Base-by-base conservation (phyloP, 805 yeast genomes). In the Hanseniaspora hatyaiensis region DNA sequence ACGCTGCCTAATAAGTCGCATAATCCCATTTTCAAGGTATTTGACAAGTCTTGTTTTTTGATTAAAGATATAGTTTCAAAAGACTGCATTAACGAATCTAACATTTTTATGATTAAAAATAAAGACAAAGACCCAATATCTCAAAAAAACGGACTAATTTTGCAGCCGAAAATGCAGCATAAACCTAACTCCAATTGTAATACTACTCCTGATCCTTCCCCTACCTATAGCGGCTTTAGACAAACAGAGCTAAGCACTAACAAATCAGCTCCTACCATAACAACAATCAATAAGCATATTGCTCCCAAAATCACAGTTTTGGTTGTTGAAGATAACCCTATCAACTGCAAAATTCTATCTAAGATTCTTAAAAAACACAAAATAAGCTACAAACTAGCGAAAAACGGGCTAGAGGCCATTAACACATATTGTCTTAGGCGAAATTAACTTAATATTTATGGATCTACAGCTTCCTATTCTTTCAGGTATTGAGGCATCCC, bases 381-480 rank as follows among this genome's bases (percentile, higher is more conserved):
- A 50, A 88, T 92, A 26, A 81, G 80, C 36, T 86, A 80, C 54
- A 80, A 80, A 52, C 79, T 87, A 38, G 97, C 97, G 4, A 81
- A 83, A 51, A 89, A 87, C 55, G 99, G 99, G 24, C 77, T 80
- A 55, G 97, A 92, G 59, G 99, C 98, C 1, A 75, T 92, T 2
- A 94, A 87, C 53, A 83, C 80, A 64, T 92, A 97, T 97, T 72
- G 85, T 32, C 54, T 77, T 75, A 51, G 98, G 98, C 11, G 96
- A 96, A 0, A 86, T 83, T 59, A 97, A 92, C 61, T 68, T 92
- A 53, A 94, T 94, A 33, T 72, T 92, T 37, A 92, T 92, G 98
- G 99, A 92, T 68, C 83, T 92, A 57, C 97, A 92, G 65, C 69
- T 92, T 48, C 99, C 99, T 0, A 94, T 87, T 2, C 78, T 89